Percentiles rank a stretch among this genome's conserved stretches.
Evolutionary conservation across 2,329 filamentous ascomycete genomes (phyloP).

Genomic region (Alternaria tenuissima): DNA sequence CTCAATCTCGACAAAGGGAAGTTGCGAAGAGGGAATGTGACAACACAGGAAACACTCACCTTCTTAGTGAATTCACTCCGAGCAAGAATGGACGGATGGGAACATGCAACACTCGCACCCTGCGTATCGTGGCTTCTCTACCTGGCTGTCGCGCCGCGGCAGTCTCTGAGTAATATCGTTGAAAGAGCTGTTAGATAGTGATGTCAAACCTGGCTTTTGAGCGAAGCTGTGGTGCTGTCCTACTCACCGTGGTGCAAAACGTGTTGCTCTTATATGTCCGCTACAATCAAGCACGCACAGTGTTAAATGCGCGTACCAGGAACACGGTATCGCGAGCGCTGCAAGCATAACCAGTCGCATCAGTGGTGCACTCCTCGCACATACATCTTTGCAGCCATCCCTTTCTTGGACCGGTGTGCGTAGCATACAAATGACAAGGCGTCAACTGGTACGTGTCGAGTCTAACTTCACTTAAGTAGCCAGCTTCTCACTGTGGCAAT

Average conservation of each 20-base stretch:
- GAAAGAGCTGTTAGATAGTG: conserved; percentile 47
- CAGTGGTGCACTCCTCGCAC: conserved; percentile 42
- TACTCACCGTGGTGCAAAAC: conserved; percentile 32
- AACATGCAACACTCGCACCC: conserved; percentile 18
- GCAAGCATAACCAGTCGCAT: conserved; percentile 38
- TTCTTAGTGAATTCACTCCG: conserved; percentile 20
- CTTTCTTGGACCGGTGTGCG: conserved; percentile 41
- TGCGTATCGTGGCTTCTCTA: conserved; percentile 1
- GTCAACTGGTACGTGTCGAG: conserved; percentile 24
- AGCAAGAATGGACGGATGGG: conserved; percentile 24
- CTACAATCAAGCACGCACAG: conserved; percentile 28
- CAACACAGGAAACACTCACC: conserved; percentile 30
- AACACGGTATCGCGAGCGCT: conserved; percentile 30
- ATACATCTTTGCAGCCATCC: conserved; percentile 37
- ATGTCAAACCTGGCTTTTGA: conserved; percentile 38
- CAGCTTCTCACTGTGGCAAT: conserved; percentile 25
- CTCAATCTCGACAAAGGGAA: conserved; percentile 31
- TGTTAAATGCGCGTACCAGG: conserved; percentile 36
- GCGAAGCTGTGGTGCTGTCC: conserved; percentile 36
- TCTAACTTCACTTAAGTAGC: conserved; percentile 34
- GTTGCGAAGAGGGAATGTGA: conserved; percentile 16
- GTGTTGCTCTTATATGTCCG: conserved; percentile 41
- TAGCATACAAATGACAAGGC: conserved; percentile 36
- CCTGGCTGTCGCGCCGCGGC: conserved; percentile 1
- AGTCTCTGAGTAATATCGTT: conserved; percentile 37